Evolutionary conservation across 768 basidiomycete genomes (phyloP), one percentile per base, ranked within the genome.

Genomic region (Leccinum truebloodii): DNA sequence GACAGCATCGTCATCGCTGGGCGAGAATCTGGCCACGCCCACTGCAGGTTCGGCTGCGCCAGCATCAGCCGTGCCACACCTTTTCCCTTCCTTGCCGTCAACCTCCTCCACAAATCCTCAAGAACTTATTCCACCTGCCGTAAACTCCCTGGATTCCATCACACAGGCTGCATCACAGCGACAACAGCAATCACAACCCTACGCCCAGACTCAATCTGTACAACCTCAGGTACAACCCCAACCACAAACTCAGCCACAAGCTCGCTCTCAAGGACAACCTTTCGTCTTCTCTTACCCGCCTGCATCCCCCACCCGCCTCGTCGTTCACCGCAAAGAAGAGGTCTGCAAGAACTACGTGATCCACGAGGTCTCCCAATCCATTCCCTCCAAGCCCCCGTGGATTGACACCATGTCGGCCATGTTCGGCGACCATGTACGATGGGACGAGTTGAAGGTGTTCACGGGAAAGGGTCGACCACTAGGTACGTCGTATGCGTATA

Each of bases 361-460:
- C 3, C 87, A 92, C 67, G 88, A 90, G 64, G 54, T 73, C 3
- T 77, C 75, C 2, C 84, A 88, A 62, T 69, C 73, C 2, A 74
- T 79, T 24, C 77, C 76, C 5, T 72, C 74, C 1, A 72, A 85
- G 59, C 87, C 89, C 0, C 68, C 73, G 0, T 89, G 90, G 89
- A 78, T 76, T 52, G 84, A 88, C 32, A 92, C 89, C 12, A 90
- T 95, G 88, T 67, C 80, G 7, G 87, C 92, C 2, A 80, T 96
- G 77, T 93, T 98, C 66, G 94, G 95, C 2, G 80, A 89, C 54
- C 89, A 95, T 65, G 87, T 88, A 9, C 81, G 87, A 52, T 98
- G 91, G 91, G 86, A 89, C 54, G 82, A 87, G 30, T 59, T 90
- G 22, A 84, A 80, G 61, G 87, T 88, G 6, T 90, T 83, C 65